Base-by-base conservation (phyloP, 2,329 filamentous ascomycete species). In the Tolypocladium endophyticum region DNA sequence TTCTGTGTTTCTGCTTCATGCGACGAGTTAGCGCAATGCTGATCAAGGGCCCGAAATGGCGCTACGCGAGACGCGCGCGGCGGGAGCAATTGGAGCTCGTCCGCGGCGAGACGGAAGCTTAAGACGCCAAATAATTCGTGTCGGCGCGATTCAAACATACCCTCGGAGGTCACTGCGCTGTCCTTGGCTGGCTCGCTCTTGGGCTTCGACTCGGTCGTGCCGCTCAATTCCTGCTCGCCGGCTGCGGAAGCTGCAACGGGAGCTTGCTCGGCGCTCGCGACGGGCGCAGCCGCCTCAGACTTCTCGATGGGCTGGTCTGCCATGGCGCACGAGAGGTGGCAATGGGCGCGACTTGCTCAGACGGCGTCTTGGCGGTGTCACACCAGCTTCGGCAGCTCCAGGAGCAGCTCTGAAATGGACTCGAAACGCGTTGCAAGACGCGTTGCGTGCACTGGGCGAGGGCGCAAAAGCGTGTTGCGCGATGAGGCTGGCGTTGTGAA, bases 221-320 rank as follows among this genome's bases (percentile, higher is more conserved):
- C 65, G 43, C 62, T 59, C 52, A 63, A 62, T 55, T 62, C 61
- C 59, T 60, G 58, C 59, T 69, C 66, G 33, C 61, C 64, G 33
- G 63, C 61, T 60, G 66, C 68, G 47, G 62, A 43, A 41, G 69
- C 68, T 16, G 63, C 33, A 45, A 65, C 60, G 58, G 70, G 52
- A 63, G 65, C 66, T 56, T 67, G 65, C 62, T 71, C 69, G 53
- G 72, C 71, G 64, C 69, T 67, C 39, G 67, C 61, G 58, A 65
- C 67, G 55, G 73, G 65, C 60, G 74, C 64, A 56, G 71, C 65
- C 60, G 65, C 70, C 59, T 73, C 72, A 60, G 70, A 63, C 68
- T 74, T 74, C 65, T 75, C 72, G 61, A 65, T 64, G 56, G 69
- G 58, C 64, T 71, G 71, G 60, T 77, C 74, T 59, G 74, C 72